Conservation (phyloP, 2,329 filamentous ascomycete genomes). For the Teratosphaeria gauchensis region DNA sequence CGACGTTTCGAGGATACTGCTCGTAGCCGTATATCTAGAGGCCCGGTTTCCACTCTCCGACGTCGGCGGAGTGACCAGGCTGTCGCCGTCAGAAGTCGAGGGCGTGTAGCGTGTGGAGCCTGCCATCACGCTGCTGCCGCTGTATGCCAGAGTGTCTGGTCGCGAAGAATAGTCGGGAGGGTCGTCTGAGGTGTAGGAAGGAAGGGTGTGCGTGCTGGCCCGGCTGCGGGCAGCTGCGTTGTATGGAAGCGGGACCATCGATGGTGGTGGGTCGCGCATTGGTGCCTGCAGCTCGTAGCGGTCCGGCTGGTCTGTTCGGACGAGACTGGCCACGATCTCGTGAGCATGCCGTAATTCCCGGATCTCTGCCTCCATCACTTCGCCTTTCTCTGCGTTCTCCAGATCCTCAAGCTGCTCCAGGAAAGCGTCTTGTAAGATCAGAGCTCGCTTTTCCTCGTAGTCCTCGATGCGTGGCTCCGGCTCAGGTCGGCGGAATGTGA, state of each 20-base stretch:
- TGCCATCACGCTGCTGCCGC: constrained; percentile 28
- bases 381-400: constrained; percentile 32
- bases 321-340: constrained; percentile 36
- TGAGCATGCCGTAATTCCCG: constrained; percentile 43
- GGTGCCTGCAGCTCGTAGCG: constrained; percentile 22
- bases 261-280: constrained; percentile 15
- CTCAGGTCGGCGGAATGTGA: constrained; percentile 23
- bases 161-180: constrained; percentile 38
- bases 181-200: constrained; percentile 28
- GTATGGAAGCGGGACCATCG: constrained; percentile 15
- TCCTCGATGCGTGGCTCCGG: constrained; percentile 28
- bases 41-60: constrained; percentile 1
- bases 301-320: constrained; percentile 15
- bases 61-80: neutral
- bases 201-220: constrained; percentile 22
- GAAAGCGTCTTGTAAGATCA: constrained; percentile 33
- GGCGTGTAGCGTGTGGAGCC: constrained; percentile 33
- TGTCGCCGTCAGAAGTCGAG: constrained; percentile 8
- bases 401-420: constrained; percentile 30
- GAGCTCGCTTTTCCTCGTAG: constrained; percentile 43
- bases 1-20: constrained; percentile 33
- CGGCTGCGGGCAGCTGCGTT: constrained; percentile 22
- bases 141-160: constrained; percentile 15
- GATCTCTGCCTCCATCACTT: constrained; percentile 40
- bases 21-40: constrained; percentile 26